Evolutionary conservation across 2,329 filamentous ascomycete genomes (phyloP).

Genomic region (Phialophora tarda): DNA sequence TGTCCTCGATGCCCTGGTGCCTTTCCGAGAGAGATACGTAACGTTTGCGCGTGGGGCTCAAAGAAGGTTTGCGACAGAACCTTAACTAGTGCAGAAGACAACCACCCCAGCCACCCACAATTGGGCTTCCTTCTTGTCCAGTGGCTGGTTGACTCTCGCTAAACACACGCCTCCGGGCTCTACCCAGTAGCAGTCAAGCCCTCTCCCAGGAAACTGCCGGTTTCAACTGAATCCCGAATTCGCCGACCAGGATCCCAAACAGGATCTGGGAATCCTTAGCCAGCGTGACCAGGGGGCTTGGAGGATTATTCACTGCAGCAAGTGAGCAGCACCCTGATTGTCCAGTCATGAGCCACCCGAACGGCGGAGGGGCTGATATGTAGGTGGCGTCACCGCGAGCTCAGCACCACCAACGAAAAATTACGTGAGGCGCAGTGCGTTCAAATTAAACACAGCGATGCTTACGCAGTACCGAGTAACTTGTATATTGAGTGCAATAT

Average conservation of each 20-base stretch:
- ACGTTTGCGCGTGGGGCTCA: constrained; percentile 6
- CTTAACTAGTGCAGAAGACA: background rate
- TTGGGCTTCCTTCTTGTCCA: constrained; percentile 8
- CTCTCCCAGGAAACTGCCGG: constrained; percentile 10
- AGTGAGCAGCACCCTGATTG: background rate
- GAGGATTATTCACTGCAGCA: background rate
- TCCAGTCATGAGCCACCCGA: background rate
- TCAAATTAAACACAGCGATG: background rate
- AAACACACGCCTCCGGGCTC: background rate
- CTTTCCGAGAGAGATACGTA: background rate
- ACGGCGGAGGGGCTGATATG: background rate
- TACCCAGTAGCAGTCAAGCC: background rate
- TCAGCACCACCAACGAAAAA: background rate
- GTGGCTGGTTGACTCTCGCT: constrained; percentile 18
- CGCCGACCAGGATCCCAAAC: constrained; percentile 9
- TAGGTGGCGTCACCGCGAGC: background rate
- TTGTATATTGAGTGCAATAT: background rate
- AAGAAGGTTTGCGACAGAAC: constrained; percentile 15
- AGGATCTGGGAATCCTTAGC: background rate
- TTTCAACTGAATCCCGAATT: constrained; percentile 20
- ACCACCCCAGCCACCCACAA: background rate
- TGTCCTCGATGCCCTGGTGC: background rate
- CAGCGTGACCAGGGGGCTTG: background rate
- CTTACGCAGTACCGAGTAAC: background rate
- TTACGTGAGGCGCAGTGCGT: background rate